Conservation (phyloP, 768 basidiomycete genomes). For the Dioszegia aurantiaca region DNA sequence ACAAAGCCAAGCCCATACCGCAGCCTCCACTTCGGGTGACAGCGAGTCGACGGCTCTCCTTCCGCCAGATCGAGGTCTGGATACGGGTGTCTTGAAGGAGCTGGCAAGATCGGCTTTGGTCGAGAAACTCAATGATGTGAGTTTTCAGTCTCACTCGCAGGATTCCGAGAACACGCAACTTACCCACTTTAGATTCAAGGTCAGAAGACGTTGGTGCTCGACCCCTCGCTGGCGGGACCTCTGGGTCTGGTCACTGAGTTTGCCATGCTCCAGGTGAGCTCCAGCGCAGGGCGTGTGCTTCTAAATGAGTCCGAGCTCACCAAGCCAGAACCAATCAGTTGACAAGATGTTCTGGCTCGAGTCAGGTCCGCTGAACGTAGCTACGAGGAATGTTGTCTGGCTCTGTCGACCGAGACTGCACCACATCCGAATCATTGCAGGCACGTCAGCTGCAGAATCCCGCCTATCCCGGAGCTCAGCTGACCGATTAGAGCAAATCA, state of each 20-base stretch:
- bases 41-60: slow-evolving; percentile 33
- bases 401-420: slow-evolving; percentile 83
- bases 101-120: slow-evolving; percentile 75
- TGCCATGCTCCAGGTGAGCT: slow-evolving; percentile 75
- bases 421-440: slow-evolving; percentile 83
- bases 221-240: slow-evolving; percentile 80
- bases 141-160: neutral
- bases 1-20: slow-evolving; percentile 26
- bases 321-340: slow-evolving; percentile 84
- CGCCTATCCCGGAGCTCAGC: slow-evolving; percentile 1
- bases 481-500: slow-evolving; percentile 75
- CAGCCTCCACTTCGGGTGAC: slow-evolving; percentile 47
- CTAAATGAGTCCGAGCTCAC: neutral
- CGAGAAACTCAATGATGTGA: slow-evolving; percentile 67
- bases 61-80: slow-evolving; percentile 31
- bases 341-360: slow-evolving; percentile 99
- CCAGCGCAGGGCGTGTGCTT: neutral
- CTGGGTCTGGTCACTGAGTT: slow-evolving; percentile 94
- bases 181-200: slow-evolving; percentile 56
- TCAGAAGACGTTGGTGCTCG: slow-evolving; percentile 93
- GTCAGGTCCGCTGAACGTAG: slow-evolving; percentile 73
- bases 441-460: slow-evolving; percentile 56
- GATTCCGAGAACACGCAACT: neutral
- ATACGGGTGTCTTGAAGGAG: slow-evolving; percentile 61
- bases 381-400: slow-evolving; percentile 86